Evolutionary conservation across 768 basidiomycete genomes (phyloP).

Genomic region (Asterophora parasitica): DNA sequence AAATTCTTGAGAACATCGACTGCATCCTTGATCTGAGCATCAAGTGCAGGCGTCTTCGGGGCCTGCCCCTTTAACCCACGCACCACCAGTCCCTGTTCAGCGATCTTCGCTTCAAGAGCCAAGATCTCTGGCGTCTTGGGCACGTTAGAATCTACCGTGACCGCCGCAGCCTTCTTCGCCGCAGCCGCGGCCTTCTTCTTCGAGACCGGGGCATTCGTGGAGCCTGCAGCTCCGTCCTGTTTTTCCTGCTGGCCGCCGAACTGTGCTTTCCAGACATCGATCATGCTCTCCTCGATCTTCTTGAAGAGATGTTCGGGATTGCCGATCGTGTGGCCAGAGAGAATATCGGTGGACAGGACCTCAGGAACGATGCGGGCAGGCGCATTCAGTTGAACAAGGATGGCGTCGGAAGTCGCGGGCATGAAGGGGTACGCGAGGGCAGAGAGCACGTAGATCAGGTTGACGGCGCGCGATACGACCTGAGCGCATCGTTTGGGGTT

Average conservation of each 20-base stretch:
- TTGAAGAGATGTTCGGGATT: constrained; percentile 89
- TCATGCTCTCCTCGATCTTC: constrained; percentile 88
- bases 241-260: constrained; percentile 64
- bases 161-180: constrained; percentile 41
- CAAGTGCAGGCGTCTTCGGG: constrained; percentile 55
- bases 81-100: constrained; percentile 72
- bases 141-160: constrained; percentile 34
- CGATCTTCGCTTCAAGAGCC: constrained; percentile 69
- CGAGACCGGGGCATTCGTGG: constrained; percentile 38
- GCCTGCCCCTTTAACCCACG: constrained; percentile 63
- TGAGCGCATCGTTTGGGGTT: constrained; percentile 84
- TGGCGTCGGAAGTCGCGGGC: constrained; percentile 81
- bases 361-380: constrained; percentile 78
- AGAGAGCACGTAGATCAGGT: constrained; percentile 88
- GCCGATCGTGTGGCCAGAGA: constrained; percentile 82
- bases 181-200: constrained; percentile 54
- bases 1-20: constrained; percentile 62
- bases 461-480: constrained; percentile 85
- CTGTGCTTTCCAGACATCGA: constrained; percentile 71
- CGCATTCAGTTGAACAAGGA: constrained; percentile 85
- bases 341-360: constrained; percentile 72
- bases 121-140: constrained; percentile 72
- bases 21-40: constrained; percentile 54
- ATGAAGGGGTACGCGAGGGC: constrained; percentile 92
- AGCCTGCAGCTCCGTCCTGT: constrained; percentile 33